Evolutionary conservation across 1,284 basidiomycete genomes (phyloP).

Genomic region (Lentinula novae-zelandiae): DNA sequence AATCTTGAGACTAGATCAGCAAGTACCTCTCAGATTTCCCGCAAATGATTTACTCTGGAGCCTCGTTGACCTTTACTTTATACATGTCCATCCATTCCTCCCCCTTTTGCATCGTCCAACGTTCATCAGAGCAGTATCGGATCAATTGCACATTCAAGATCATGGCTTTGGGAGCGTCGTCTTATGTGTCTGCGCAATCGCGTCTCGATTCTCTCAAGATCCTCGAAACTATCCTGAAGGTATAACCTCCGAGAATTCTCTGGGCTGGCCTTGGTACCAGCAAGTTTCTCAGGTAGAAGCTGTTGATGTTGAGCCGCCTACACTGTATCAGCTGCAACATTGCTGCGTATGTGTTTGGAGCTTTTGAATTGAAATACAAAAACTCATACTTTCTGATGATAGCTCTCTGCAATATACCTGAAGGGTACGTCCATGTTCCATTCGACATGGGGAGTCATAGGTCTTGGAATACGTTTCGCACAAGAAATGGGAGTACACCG

Average conservation of each 20-base stretch:
- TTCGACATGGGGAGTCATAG: constrained; percentile 63
- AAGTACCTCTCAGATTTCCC: constrained; percentile 23
- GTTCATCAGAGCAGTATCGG: constrained; percentile 37
- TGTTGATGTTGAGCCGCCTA: not conserved
- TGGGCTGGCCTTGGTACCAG: constrained; percentile 45
- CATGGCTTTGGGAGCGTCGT: constrained; percentile 40
- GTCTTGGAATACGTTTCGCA: constrained; percentile 61
- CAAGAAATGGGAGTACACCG: constrained; percentile 58
- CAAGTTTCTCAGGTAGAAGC: constrained; percentile 18
- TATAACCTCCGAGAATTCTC: constrained; percentile 11
- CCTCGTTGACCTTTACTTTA: constrained; percentile 47
- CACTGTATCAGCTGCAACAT: constrained; percentile 1
- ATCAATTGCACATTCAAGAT: constrained; percentile 34
- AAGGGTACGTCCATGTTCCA: constrained; percentile 3
- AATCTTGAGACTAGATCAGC: not conserved
- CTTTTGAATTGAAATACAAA: not conserved
- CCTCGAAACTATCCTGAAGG: constrained; percentile 34
- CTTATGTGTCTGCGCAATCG: constrained; percentile 45
- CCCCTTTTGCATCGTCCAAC: constrained; percentile 43
- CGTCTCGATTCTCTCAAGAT: constrained; percentile 43
- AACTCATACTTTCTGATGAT: not conserved
- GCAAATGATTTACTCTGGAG: constrained; percentile 31
- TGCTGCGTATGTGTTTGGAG: constrained; percentile 1
- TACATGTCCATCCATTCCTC: constrained; percentile 31
- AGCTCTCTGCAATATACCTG: not conserved